These are phyloP conservation scores for Hypoxylon subgilvum DNA, from an alignment of 495 filamentous ascomycete genomes.

Conservation along the genomic window DNA sequence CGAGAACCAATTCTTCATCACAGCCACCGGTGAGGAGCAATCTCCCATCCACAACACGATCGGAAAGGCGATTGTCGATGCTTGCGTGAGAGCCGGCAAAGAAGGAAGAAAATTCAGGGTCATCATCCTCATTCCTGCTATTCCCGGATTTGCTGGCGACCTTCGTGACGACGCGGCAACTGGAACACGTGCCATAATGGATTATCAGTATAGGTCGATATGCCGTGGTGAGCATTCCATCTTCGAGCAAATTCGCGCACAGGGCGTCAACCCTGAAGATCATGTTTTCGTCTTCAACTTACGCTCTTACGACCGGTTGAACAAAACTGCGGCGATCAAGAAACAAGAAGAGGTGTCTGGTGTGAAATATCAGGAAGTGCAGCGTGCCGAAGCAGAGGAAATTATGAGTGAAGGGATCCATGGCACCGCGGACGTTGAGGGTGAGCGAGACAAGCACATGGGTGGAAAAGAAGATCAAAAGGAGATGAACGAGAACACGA, in stretches of 20 bases:
- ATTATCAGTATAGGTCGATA: conserved; percentile 97
- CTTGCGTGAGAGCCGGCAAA: conserved; percentile 78
- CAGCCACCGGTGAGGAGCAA: conserved; percentile 88
- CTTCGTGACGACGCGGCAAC: conserved; percentile 78
- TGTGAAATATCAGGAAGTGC: conserved; percentile 81
- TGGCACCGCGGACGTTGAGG: conserved; percentile 55
- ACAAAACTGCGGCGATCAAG: conserved; percentile 72
- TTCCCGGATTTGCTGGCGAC: conserved; percentile 94
- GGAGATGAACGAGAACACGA: conserved; percentile 57
- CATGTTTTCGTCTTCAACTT: conserved; percentile 93
- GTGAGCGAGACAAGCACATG: conserved; percentile 50
- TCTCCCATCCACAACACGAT: conserved; percentile 84
- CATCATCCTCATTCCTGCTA: conserved; percentile 85
- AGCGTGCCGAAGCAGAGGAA: conserved; percentile 82
- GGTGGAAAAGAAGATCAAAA: conserved; percentile 52
- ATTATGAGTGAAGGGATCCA: conserved; percentile 80
- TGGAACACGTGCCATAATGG: conserved; percentile 94
- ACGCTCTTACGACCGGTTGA: conserved; percentile 86
- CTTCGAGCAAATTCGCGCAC: conserved; percentile 73
- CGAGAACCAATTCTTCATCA: conserved; percentile 98
- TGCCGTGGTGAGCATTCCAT: conserved; percentile 90
- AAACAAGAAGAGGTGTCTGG: conserved; percentile 78
- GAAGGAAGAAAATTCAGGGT: conserved; percentile 89
- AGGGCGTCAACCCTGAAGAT: conserved; percentile 79
- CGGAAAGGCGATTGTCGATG: conserved; percentile 87